phyloP scores from a whole-genome alignment of 139 green algal species.

The Chlamydomonas schloesseri region DNA sequence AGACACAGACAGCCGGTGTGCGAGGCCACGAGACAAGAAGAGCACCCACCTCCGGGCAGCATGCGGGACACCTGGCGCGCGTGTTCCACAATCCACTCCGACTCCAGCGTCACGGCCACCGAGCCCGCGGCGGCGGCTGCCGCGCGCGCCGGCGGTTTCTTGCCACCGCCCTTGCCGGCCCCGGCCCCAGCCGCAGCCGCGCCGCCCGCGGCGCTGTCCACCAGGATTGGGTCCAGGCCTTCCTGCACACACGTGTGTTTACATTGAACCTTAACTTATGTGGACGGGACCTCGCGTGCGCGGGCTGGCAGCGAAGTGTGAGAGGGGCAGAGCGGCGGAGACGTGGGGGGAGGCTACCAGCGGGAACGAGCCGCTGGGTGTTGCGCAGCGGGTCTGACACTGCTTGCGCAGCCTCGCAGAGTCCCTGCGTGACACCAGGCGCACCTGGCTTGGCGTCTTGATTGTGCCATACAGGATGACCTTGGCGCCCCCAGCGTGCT shows the following conservation, averaged over 20 bases:
- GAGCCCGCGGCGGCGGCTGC: neutral
- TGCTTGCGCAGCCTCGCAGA: too few species aligned
- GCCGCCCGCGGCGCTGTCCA: neutral
- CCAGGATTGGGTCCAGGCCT: neutral
- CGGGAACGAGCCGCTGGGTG: too few species aligned
- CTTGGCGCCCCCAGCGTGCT: conserved; percentile 46
- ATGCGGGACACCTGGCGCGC: conserved; percentile 64
- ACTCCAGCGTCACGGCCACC: conserved; percentile 56
- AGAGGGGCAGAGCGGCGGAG: too few species aligned
- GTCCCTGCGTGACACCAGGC: too few species aligned
- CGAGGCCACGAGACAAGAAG: too few species aligned
- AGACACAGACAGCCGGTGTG: too few species aligned
- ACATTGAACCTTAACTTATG: too few species aligned
- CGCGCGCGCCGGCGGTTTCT: neutral
- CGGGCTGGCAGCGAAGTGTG: too few species aligned
- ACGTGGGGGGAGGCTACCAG: too few species aligned
- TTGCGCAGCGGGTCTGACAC: neutral
- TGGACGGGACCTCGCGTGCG: too few species aligned
- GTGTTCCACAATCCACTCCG: conserved; percentile 72
- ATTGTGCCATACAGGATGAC: conserved; percentile 52
- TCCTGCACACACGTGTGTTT: conserved; percentile 18
- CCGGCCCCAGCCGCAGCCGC: neutral
- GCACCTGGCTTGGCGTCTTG: conserved; percentile 48
- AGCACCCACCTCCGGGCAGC: conserved; percentile 66
- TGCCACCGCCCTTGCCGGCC: neutral